phyloP scores from a whole-genome alignment of 2,329 filamentous ascomycete species.

The Colletotrichum acutatum region DNA sequence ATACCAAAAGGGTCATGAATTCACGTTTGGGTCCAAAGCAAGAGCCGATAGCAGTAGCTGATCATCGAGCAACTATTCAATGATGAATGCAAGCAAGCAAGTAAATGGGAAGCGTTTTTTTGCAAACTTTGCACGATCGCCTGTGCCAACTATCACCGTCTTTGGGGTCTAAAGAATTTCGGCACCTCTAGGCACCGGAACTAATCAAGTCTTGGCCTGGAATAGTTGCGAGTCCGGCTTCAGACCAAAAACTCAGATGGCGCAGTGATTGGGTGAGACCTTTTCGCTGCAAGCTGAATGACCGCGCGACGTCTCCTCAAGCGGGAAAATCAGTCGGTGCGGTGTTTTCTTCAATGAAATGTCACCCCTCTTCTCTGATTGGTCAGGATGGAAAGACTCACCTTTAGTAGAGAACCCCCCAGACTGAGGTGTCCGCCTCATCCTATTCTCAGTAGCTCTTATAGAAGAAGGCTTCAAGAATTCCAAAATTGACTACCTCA shows the following conservation, averaged over 20 bases:
- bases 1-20: background rate
- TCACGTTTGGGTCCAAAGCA: background rate
- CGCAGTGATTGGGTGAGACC: background rate
- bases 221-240: background rate
- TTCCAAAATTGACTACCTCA: background rate
- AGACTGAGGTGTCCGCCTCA: background rate
- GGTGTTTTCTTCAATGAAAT: slow-evolving; percentile 11
- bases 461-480: background rate
- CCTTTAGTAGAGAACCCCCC: background rate
- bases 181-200: background rate
- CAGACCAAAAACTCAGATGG: background rate
- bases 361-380: slow-evolving; percentile 31
- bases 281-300: background rate
- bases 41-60: no score
- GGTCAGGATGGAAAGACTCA: background rate
- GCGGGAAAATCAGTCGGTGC: background rate
- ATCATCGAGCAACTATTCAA: background rate
- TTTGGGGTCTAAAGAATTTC: background rate
- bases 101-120: background rate
- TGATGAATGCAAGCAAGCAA: background rate
- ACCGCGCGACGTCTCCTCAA: background rate
- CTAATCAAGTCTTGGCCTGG: background rate
- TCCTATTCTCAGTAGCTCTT: background rate
- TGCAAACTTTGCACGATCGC: background rate
- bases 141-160: background rate